Percentiles rank a stretch among this genome's conserved stretches.
Conservation (phyloP, 164 flowering plant species). For the Vitis labrusca region DNA sequence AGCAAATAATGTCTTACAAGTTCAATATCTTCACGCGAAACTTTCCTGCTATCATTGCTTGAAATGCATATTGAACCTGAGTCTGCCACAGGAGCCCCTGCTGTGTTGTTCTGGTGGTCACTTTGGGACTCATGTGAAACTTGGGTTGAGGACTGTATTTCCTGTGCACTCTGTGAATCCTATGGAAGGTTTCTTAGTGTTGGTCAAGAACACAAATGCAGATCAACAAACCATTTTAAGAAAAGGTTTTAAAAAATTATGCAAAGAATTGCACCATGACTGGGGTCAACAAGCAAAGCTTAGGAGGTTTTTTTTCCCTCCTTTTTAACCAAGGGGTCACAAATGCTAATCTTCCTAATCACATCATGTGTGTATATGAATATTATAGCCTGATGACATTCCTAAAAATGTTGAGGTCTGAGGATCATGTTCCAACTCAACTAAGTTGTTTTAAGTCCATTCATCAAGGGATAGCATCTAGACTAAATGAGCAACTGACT, state of each 20-base stretch:
- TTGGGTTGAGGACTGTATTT: slow-evolving; percentile 54
- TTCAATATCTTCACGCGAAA: slow-evolving; percentile 87
- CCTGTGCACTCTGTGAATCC: slow-evolving; percentile 53
- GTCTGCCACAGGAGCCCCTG: slow-evolving; percentile 66
- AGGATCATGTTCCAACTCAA: too few species aligned
- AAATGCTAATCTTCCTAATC: too few species aligned
- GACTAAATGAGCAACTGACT: too few species aligned
- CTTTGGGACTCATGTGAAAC: slow-evolving; percentile 68
- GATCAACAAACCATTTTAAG: not conserved
- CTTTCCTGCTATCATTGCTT: slow-evolving; percentile 75
- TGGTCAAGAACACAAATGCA: slow-evolving; percentile 1
- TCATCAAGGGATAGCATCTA: too few species aligned
- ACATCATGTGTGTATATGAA: too few species aligned
- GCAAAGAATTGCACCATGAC: not conserved
- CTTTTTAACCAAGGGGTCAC: too few species aligned
- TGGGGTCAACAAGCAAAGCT: too few species aligned
- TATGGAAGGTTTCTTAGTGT: slow-evolving; percentile 15
- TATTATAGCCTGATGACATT: too few species aligned
- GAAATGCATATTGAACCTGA: slow-evolving; percentile 74
- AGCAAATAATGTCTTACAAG: slow-evolving; percentile 47
- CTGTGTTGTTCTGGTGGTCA: slow-evolving; percentile 56
- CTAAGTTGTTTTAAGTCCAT: too few species aligned
- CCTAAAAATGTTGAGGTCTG: too few species aligned
- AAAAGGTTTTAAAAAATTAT: not conserved
- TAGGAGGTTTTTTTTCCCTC: too few species aligned